Conservation (phyloP, 345 rosid genomes). For the Populus euphratica region DNA sequence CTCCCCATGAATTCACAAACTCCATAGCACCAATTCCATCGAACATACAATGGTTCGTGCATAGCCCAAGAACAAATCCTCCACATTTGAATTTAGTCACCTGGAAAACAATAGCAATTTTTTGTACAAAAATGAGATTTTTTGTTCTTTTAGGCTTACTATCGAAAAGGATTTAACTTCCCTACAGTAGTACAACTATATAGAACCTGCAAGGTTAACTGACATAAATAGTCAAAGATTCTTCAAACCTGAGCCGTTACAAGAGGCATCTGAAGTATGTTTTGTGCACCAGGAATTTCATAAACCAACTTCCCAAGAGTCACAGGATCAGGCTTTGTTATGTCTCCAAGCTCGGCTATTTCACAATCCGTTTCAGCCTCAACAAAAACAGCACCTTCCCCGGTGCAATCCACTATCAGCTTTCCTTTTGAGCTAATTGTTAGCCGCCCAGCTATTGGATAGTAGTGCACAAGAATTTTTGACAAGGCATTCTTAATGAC, state of each 20-base stretch:
- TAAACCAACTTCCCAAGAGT: conserved; percentile 75
- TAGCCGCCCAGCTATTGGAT: conserved; percentile 74
- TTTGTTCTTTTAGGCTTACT: neutral
- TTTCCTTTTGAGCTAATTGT: conserved; percentile 69
- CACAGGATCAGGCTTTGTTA: conserved; percentile 58
- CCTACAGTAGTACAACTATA: neutral
- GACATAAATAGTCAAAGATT: neutral
- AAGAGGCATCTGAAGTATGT: conserved; percentile 80
- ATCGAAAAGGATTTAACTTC: neutral
- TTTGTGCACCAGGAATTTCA: conserved; percentile 61
- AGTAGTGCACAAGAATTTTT: conserved; percentile 62
- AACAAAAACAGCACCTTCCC: conserved; percentile 80
- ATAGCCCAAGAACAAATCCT: conserved; percentile 66
- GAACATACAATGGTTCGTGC: conserved; percentile 78
- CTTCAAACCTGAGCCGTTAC: conserved; percentile 62
- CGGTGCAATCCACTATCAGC: conserved; percentile 68
- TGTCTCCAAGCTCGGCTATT: conserved; percentile 49
- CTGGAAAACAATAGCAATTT: conserved; percentile 27
- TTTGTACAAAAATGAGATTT: neutral
- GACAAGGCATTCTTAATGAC: conserved; percentile 62
- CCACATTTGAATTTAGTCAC: conserved; percentile 83
- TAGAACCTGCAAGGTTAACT: neutral
- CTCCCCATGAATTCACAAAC: conserved; percentile 83
- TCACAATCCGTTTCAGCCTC: conserved; percentile 71
- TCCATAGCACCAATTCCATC: conserved; percentile 89